Conservation (phyloP, 177 flowering plant species). For the Vitis hybrid region DNA sequence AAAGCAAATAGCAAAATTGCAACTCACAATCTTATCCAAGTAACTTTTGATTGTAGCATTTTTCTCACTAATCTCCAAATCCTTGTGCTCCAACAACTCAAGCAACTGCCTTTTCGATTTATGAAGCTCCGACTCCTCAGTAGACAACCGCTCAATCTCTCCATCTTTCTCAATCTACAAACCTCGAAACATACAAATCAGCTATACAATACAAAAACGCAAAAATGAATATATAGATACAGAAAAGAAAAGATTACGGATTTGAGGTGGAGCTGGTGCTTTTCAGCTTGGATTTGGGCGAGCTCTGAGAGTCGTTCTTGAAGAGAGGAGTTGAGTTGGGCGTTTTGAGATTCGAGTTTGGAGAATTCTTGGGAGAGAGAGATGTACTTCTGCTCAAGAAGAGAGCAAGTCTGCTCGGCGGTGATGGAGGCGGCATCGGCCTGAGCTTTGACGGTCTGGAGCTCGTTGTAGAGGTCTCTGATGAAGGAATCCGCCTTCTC, state of each 20-base stretch:
- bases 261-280: constrained; percentile 61
- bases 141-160: constrained; percentile 62
- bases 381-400: constrained; percentile 80
- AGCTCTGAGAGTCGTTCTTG: constrained; percentile 56
- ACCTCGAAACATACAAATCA: not conserved
- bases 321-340: constrained; percentile 48
- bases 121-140: constrained; percentile 65
- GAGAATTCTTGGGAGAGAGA: constrained; percentile 67
- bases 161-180: constrained; percentile 77
- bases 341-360: constrained; percentile 47
- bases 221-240: not conserved
- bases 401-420: constrained; percentile 82
- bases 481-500: constrained; percentile 83
- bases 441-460: constrained; percentile 70
- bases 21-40: constrained; percentile 79
- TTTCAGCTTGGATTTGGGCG: constrained; percentile 57
- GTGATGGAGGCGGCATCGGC: constrained; percentile 88
- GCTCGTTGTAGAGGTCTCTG: constrained; percentile 39
- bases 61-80: constrained; percentile 73
- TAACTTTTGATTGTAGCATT: constrained; percentile 68
- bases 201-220: not conserved
- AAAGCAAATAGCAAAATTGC: not conserved
- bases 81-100: constrained; percentile 75
- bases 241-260: constrained; percentile 31
- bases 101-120: constrained; percentile 79